phyloP scores from a whole-genome alignment of 2,329 filamentous ascomycete genomes.

The Colletotrichum theobromicola region DNA sequence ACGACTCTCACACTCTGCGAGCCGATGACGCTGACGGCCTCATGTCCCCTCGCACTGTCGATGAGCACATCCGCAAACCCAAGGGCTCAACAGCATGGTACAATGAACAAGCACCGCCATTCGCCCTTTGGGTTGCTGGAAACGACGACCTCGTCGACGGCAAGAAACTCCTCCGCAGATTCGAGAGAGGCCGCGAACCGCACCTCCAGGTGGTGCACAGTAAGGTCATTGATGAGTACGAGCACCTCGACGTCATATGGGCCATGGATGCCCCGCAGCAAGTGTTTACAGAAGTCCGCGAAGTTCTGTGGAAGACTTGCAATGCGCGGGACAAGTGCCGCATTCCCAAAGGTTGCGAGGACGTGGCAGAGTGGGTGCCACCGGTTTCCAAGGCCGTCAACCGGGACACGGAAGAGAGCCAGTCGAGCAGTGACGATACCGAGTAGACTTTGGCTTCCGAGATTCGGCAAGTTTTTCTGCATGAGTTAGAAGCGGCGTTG shows the following conservation, averaged over 20 bases:
- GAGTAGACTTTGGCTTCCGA: neutral
- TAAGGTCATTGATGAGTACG: constrained; percentile 85
- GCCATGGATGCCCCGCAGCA: constrained; percentile 86
- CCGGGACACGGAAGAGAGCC: constrained; percentile 1
- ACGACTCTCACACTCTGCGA: constrained; percentile 24
- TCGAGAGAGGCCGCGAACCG: constrained; percentile 80
- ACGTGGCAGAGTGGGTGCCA: constrained; percentile 45
- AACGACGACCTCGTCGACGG: constrained; percentile 88
- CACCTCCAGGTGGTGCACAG: constrained; percentile 80
- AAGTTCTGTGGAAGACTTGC: constrained; percentile 84
- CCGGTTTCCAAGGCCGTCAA: neutral
- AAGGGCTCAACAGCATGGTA: constrained; percentile 78
- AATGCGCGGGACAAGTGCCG: constrained; percentile 60
- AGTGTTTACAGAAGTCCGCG: constrained; percentile 80
- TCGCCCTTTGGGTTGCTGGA: constrained; percentile 89
- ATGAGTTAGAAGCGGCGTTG: neutral
- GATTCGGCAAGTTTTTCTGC: neutral
- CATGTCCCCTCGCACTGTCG: constrained; percentile 22
- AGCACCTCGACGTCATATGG: constrained; percentile 95
- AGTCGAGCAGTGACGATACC: constrained; percentile 16
- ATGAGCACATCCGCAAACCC: constrained; percentile 39
- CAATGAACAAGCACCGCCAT: constrained; percentile 76
- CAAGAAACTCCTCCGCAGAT: constrained; percentile 71
- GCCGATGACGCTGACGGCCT: constrained; percentile 38
- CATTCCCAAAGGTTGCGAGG: constrained; percentile 68